Evolutionary conservation across 164 flowering plant genomes (phyloP), one percentile per base, ranked within the genome.

Genomic region (Chloranthus sessilifolius): DNA sequence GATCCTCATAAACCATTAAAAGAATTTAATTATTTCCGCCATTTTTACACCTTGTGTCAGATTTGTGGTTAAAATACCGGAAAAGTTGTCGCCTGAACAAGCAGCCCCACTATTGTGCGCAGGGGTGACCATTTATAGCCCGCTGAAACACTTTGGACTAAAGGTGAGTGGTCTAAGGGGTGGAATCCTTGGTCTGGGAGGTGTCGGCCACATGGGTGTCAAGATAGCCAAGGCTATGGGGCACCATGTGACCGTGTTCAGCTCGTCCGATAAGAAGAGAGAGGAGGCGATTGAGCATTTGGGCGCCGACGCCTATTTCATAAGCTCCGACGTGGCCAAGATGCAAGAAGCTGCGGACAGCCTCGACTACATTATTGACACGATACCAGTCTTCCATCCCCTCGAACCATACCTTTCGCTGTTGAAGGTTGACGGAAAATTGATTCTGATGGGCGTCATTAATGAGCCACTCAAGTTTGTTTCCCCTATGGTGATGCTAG

Each of bases 401-500:
- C 39, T 75, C 17, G 46, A 74, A 31, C 29, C 73, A 7, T 74
- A 71, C 53, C 53, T 74, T 41, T 41, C 75, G 5, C 68, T 81
- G 2, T 61, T 81, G 23, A 75, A 72, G 34, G 53, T 70, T 9
- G 59, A 65, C 6, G 83, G 83, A n/a, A 75, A 70, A 63, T 25
- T 81, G 6, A 26, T 72, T 5, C 2, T 74, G 14, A 59, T 76
- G 19, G 83, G 82, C 3, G 78, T 59, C 12, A 45, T 62, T 35
- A 16, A 48, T 1, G 42, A 48, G 4, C 87, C 78, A 1, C 35
- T 81, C 16, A 65, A 78, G 21, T 68, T 81, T 34, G 30, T 85
- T 48, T 21, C 82, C n/a, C 87, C 94, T 11, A 53, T 82, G 75
- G 64, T 92, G 20, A 80, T 85, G 80, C 80, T 81, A 9, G 92